Evolutionary conservation across 805 yeast species (phyloP), one percentile per base, ranked within the genome.

Genomic region (Maudiozyma barnettii): DNA sequence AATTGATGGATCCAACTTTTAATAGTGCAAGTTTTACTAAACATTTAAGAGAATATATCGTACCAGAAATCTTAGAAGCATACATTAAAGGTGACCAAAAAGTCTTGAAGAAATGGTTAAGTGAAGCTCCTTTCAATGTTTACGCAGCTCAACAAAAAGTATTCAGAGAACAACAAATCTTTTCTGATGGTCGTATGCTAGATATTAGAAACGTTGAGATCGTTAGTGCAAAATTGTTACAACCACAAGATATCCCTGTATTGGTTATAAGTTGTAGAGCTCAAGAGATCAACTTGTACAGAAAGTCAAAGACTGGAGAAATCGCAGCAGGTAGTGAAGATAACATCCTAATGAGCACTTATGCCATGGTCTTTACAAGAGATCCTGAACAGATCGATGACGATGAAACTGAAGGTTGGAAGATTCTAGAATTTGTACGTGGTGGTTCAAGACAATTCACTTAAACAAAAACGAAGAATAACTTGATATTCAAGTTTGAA

Each of bases 191-290:
- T 41, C 79, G 81, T 54, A 87, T 93, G 53, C 75, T 93, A 60
- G 99, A 93, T 64, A 86, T 93, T 57, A 81, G 99, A 70, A 95
- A 95, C 45, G 95, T 90, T 39, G 98, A 91, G 55, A 81, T 93
- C 54, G 83, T 87, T 49, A 83, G 89, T 51, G 88, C 95, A 52
- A 89, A 87, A 71, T 71, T 82, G 57, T 75, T 93, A 50, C 91
- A 87, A 60, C 97, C 97, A 35, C 84, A 88, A 55, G 91, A 91
- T 63, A 75, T 80, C 33, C 99, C 99, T 13, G 97, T 91, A 18
- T 70, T 88, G 54, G 96, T 93, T 45, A 86, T 89, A 51, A 85
- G 95, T 44, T 89, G 97, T 63, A 81, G 99, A 66, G 98, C 96
- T 8, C 99, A 93, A 71, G 99, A 93, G 64, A 81, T 95, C 50